These are phyloP conservation scores for Poa annua DNA, from an alignment of 176 grass and related monocot species.

Conservation along the genomic window DNA sequence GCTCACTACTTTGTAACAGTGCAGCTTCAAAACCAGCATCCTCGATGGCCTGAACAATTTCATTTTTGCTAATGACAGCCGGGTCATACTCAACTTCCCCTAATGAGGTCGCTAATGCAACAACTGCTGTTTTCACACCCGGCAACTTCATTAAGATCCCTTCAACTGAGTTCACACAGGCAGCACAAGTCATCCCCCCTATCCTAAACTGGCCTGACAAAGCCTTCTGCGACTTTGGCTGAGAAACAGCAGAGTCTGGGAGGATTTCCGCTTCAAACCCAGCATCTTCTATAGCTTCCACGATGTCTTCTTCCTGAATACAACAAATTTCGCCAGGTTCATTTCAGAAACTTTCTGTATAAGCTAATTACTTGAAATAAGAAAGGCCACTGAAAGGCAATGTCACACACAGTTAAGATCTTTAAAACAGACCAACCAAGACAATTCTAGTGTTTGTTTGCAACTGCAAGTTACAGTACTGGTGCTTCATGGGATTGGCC, in stretches of 20 bases:
- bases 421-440: constrained; percentile 23
- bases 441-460: constrained; percentile 4
- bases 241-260: constrained; percentile 64
- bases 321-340: constrained; percentile 3
- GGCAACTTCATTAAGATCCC: constrained; percentile 79
- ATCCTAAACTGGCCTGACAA: constrained; percentile 91
- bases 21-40: constrained; percentile 92
- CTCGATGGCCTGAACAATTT: constrained; percentile 83
- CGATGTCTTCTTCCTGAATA: constrained; percentile 82
- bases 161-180: constrained; percentile 93
- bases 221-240: constrained; percentile 60
- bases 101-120: constrained; percentile 82
- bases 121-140: constrained; percentile 81
- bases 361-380: constrained; percentile 33
- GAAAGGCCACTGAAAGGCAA: background rate
- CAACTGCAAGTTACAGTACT: background rate
- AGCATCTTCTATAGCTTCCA: constrained; percentile 87
- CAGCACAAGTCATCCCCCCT: constrained; percentile 92
- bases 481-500: background rate
- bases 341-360: background rate
- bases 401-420: background rate
- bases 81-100: constrained; percentile 84
- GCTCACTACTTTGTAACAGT: constrained; percentile 77
- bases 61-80: constrained; percentile 70
- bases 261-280: constrained; percentile 93